phyloP scores from a whole-genome alignment of 495 filamentous ascomycete species.

The Cercophora scortea region DNA sequence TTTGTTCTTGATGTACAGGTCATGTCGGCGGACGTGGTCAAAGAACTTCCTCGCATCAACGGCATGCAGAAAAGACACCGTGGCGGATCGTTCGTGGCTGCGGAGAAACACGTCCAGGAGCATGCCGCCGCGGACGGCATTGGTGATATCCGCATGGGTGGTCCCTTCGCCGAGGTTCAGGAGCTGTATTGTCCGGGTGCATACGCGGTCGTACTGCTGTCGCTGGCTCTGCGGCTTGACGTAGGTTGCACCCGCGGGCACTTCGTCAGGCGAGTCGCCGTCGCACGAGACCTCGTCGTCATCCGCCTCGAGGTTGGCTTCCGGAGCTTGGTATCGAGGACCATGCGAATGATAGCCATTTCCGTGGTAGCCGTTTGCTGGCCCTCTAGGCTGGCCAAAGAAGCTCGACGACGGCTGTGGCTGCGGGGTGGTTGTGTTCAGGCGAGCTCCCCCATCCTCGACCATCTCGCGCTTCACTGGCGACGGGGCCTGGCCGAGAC shows the following conservation, averaged over 20 bases:
- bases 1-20: slow-evolving; percentile 62
- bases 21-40: slow-evolving; percentile 55
- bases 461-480: slow-evolving; percentile 5
- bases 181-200: slow-evolving; percentile 57
- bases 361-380: background rate
- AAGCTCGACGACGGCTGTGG: background rate
- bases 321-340: background rate
- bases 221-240: slow-evolving; percentile 12
- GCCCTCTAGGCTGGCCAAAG: background rate
- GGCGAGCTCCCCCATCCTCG: slow-evolving; percentile 19
- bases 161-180: slow-evolving; percentile 55
- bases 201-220: slow-evolving; percentile 27
- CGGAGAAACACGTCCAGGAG: slow-evolving; percentile 64
- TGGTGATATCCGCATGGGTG: slow-evolving; percentile 59
- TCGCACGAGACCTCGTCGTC: slow-evolving; percentile 17
- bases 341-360: background rate
- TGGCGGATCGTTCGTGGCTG: slow-evolving; percentile 52
- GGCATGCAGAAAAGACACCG: slow-evolving; percentile 63
- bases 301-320: slow-evolving; percentile 6
- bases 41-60: slow-evolving; percentile 56
- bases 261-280: slow-evolving; percentile 13
- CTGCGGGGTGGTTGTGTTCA: slow-evolving; percentile 7
- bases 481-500: slow-evolving; percentile 10
- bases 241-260: slow-evolving; percentile 10
- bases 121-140: slow-evolving; percentile 59